Conservation (phyloP, 768 basidiomycete species). For the Gloeopeniophorella convolvens region DNA sequence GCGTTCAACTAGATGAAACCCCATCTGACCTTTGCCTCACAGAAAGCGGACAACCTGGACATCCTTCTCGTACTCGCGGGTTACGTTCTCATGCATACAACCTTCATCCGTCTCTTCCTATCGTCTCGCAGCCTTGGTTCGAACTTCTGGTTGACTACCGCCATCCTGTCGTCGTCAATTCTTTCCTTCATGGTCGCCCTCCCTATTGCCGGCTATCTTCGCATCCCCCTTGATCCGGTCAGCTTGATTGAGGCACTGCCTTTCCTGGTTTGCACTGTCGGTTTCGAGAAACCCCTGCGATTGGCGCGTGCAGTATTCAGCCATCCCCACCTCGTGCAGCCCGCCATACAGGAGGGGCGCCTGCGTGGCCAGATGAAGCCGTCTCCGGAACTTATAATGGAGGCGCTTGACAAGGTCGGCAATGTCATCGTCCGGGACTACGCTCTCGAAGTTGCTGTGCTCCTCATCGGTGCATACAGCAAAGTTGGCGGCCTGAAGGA, state of each 20-base stretch:
- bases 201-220: slow-evolving; percentile 66
- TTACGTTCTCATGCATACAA: slow-evolving; percentile 92
- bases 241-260: slow-evolving; percentile 92
- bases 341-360: slow-evolving; percentile 26
- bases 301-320: slow-evolving; percentile 87
- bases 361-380: slow-evolving; percentile 52
- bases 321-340: slow-evolving; percentile 50
- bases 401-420: slow-evolving; percentile 75
- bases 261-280: slow-evolving; percentile 95
- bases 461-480: slow-evolving; percentile 79
- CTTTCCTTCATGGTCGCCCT: slow-evolving; percentile 83
- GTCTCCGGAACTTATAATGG: slow-evolving; percentile 76
- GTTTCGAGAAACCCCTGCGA: slow-evolving; percentile 95
- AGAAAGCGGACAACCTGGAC: slow-evolving; percentile 94
- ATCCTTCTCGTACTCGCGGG: slow-evolving; percentile 91
- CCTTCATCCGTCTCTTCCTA: slow-evolving; percentile 86
- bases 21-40: slow-evolving; percentile 1
- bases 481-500: slow-evolving; percentile 86
- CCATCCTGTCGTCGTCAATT: slow-evolving; percentile 73
- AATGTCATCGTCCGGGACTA: slow-evolving; percentile 88
- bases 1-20: neutral
- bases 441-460: slow-evolving; percentile 83
- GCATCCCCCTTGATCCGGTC: slow-evolving; percentile 88
- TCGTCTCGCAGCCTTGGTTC: slow-evolving; percentile 81
- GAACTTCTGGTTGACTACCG: slow-evolving; percentile 65